Evolutionary conservation across 2,329 filamentous ascomycete species (phyloP), one percentile per base, ranked within the genome.

Genomic region (Chrysosporium queenslandicum): DNA sequence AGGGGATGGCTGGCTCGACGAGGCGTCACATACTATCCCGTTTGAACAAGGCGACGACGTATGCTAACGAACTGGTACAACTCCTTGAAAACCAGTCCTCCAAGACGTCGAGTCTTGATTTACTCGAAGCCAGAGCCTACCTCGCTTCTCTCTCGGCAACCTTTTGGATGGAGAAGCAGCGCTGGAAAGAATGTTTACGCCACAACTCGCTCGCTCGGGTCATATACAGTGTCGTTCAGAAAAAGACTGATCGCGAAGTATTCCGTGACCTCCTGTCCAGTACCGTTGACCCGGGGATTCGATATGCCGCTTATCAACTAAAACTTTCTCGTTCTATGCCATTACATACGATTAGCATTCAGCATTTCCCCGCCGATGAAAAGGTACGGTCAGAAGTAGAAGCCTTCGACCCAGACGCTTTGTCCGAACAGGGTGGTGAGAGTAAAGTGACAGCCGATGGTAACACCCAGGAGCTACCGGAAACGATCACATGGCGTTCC

Each of bases 291-390:
- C 90, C 90, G 1, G 94, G 89, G 56, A 87, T 98, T 62, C 84
- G 91, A 57, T 97, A 94, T 67, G 90, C 90, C 32, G 89, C 92
- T 16, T 97, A 97, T 67, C 89, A 95, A 68, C 78, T 89, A 65
- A 86, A 91, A 66, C 80, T 94, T 29, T 86, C 91, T 0, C 82
- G 92, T 40, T 95, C 89, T 1, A 80, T 89, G 50, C 83, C 90
- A 2, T 83, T 95, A 46, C 78, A 85, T 0, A 79, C 82, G 6
- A 86, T 97, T 58, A 86, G 87, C 2, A 82, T 83, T 60, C 83
- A 85, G 58, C 83, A 83, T 55, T 95, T 97, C 60, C 84, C 87
- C 1, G 72, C 74, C 9, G 77, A 81, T 21, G 63, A 72, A 1
- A 68, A 76, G 7, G 71, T 95, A 12, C 78, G 86, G 0, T 69